These are phyloP conservation scores for Globisporangium takayamanum DNA, from an alignment of 352 stramenopile species.

Conservation along the genomic window DNA sequence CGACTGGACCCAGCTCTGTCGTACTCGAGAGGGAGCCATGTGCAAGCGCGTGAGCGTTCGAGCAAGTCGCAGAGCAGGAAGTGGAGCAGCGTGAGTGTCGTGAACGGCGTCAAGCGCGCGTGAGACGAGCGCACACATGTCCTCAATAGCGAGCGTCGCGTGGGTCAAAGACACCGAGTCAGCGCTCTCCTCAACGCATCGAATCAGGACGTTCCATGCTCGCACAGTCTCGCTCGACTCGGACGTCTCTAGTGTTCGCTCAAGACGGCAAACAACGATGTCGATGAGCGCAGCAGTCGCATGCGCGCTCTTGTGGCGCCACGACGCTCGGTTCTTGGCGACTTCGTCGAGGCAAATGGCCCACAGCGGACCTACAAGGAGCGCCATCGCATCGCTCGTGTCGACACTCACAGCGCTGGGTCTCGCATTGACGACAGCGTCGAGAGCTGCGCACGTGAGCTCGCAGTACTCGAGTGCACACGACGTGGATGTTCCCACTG, in stretches of 20 bases:
- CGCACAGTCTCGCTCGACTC: not conserved
- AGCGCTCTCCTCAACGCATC: too few relatives aligned
- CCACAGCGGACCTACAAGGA: not conserved
- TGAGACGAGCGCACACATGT: not conserved
- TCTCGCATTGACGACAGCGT: not conserved
- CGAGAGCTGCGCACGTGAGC: not conserved
- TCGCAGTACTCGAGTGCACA: not conserved
- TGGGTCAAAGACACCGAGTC: not conserved
- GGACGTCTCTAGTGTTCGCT: not conserved
- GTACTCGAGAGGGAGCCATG: not conserved
- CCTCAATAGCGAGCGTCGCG: not conserved
- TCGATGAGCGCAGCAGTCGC: not conserved
- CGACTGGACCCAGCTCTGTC: not conserved
- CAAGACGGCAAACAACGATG: not conserved
- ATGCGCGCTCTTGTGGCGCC: not conserved
- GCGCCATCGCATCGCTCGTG: not conserved
- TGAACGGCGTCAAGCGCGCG: not conserved
- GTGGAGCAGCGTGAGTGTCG: not conserved
- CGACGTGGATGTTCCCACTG: not conserved
- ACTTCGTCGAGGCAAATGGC: not conserved
- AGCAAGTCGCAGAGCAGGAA: not conserved
- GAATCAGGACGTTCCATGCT: not conserved
- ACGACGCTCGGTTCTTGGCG: not conserved
- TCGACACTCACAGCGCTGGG: not conserved
- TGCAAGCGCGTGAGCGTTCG: not conserved